Evolutionary conservation across 1,284 basidiomycete species (phyloP).

Genomic region (Wolfiporia cocos): DNA sequence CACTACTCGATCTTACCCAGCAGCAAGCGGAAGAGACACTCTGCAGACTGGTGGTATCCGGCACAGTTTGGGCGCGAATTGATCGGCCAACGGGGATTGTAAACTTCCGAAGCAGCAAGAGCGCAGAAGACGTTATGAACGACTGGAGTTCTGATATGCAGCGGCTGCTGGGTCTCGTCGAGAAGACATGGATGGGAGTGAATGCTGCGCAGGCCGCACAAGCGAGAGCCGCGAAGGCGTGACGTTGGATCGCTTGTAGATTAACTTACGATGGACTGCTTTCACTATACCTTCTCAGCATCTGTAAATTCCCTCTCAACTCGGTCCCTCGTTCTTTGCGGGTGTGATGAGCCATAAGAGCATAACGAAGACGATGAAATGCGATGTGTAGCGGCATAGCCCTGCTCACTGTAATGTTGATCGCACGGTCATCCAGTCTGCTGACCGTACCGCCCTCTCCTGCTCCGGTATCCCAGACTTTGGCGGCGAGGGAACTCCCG

Average conservation of each 20-base stretch:
- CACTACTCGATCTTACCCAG: constrained; percentile 82
- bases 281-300: not conserved
- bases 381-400: too few species aligned
- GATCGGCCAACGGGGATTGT: constrained; percentile 91
- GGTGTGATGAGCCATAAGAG: too few species aligned
- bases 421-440: constrained; percentile 3
- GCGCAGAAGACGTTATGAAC: constrained; percentile 89
- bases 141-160: constrained; percentile 96
- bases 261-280: constrained; percentile 15
- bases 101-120: constrained; percentile 74
- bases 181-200: constrained; percentile 89
- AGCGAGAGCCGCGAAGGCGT: constrained; percentile 48
- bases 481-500: not conserved
- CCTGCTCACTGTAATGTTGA: not conserved
- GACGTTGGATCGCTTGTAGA: constrained; percentile 16
- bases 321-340: too few species aligned
- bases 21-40: constrained; percentile 86
- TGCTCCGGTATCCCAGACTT: not conserved
- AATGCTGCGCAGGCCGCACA: constrained; percentile 81
- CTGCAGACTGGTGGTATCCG: constrained; percentile 85
- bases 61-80: constrained; percentile 90
- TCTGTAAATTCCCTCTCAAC: not conserved
- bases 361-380: not conserved
- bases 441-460: not conserved
- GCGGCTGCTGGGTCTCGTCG: constrained; percentile 75